These are phyloP conservation scores for Lasiosphaeris hirsuta DNA, from an alignment of 495 filamentous ascomycete genomes.

Conservation along the genomic window DNA sequence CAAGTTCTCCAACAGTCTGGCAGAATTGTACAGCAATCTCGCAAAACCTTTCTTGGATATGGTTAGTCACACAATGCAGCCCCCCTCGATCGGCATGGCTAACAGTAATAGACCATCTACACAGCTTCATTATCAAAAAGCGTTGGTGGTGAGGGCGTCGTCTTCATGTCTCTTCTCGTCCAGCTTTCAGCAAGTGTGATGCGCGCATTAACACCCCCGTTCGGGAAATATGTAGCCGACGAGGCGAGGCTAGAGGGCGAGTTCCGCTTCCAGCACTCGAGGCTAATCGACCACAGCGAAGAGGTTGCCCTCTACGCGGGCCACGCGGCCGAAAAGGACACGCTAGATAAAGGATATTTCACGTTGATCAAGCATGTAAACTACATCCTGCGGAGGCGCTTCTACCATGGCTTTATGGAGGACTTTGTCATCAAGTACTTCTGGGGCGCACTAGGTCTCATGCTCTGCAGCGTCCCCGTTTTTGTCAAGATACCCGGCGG, in stretches of 20 bases:
- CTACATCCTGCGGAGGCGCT: conserved; percentile 79
- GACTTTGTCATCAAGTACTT: conserved; percentile 99
- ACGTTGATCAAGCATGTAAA: conserved; percentile 99
- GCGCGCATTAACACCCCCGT: conserved; percentile 94
- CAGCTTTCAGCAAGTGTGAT: conserved; percentile 90
- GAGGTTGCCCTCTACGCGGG: conserved; percentile 91
- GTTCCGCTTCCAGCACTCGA: conserved; percentile 90
- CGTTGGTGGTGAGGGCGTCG: conserved; percentile 89
- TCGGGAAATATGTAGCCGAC: conserved; percentile 96
- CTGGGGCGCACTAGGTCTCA: conserved; percentile 90
- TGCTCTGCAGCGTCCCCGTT: conserved; percentile 93
- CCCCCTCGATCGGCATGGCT: conserved; percentile 10
- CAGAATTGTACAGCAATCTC: conserved; percentile 95
- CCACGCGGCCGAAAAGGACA: conserved; percentile 96
- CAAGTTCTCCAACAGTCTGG: conserved; percentile 91
- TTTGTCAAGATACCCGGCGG: conserved; percentile 87
- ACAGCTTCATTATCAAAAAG: conserved; percentile 88
- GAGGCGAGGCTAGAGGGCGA: conserved; percentile 93
- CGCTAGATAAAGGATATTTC: conserved; percentile 96
- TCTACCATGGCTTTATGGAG: conserved; percentile 98
- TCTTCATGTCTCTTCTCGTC: conserved; percentile 90
- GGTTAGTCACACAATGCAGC: conserved; percentile 37
- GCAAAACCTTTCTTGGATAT: conserved; percentile 94
- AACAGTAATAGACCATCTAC: conserved; percentile 62
- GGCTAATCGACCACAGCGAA: conserved; percentile 91